Evolutionary conservation across 164 flowering plant genomes (phyloP).

Genomic region (Stephania cephalantha): DNA sequence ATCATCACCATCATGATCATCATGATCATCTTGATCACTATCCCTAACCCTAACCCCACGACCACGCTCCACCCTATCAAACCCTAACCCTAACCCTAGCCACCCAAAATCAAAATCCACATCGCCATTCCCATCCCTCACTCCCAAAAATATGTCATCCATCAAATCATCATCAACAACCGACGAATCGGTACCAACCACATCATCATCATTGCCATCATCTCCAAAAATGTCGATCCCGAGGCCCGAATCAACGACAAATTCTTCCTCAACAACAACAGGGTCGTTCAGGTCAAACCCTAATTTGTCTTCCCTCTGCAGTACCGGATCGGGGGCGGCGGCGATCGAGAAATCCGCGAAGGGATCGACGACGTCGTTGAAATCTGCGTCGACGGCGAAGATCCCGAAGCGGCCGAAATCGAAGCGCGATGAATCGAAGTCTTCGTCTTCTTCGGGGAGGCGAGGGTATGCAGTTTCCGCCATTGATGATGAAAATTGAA

Average conservation of each 20-base stretch:
- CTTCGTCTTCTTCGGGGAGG: slow-evolving; percentile 15
- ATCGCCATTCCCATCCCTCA: slow-evolving; percentile 31
- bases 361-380: slow-evolving; percentile 7
- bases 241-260: slow-evolving; percentile 34
- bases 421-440: slow-evolving; percentile 9
- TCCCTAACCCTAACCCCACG: slow-evolving; percentile 23
- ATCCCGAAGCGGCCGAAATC: slow-evolving; percentile 13
- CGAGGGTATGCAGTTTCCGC: slow-evolving; percentile 23
- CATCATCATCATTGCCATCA: slow-evolving; percentile 24
- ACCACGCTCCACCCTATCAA: slow-evolving; percentile 28
- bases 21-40: not conserved
- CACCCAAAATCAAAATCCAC: slow-evolving; percentile 27
- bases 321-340: not conserved
- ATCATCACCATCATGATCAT: slow-evolving; percentile 19
- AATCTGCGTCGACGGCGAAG: slow-evolving; percentile 11
- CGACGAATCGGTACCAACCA: not conserved
- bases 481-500: slow-evolving; percentile 7
- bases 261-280: slow-evolving; percentile 3
- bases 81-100: slow-evolving; percentile 26
- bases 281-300: not conserved
- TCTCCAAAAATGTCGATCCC: slow-evolving; percentile 56
- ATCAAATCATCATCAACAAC: no score
- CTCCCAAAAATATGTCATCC: slow-evolving; percentile 34
- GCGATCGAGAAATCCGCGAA: slow-evolving; percentile 6
- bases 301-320: not conserved